phyloP scores from a whole-genome alignment of 768 basidiomycete species.

The Suillus ampliporus region DNA sequence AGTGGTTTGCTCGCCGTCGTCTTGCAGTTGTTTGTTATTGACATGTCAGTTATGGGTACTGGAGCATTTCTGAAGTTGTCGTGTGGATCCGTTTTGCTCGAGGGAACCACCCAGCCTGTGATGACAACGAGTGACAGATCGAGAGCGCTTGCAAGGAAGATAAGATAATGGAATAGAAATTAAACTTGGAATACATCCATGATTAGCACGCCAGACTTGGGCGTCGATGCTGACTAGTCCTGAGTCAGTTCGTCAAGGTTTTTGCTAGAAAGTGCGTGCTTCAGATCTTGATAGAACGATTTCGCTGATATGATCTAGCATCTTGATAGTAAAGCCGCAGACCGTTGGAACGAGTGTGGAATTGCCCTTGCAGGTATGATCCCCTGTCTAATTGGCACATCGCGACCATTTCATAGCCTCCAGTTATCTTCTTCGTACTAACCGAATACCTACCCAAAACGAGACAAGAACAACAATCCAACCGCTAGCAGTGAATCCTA shows the following conservation, averaged over 20 bases:
- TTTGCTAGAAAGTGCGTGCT: conserved; percentile 41
- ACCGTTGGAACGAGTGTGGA: conserved; percentile 59
- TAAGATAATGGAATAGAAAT: no score
- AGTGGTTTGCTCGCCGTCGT: no score
- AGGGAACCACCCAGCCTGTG: no score
- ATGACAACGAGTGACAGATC: no score
- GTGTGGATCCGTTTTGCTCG: no score
- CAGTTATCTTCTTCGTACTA: conserved; percentile 58
- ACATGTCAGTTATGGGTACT: no score
- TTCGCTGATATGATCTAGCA: conserved; percentile 36
- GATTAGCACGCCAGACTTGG: no score
- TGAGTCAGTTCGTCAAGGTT: conserved; percentile 31
- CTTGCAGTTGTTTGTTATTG: no score
- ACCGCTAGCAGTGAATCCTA: conserved; percentile 47
- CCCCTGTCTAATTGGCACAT: not conserved
- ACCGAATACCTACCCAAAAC: not conserved
- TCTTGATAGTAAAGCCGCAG: conserved; percentile 49
- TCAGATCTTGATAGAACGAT: not conserved
- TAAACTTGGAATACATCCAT: no score
- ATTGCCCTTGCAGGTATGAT: conserved; percentile 60
- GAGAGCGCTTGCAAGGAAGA: no score
- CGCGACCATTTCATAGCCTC: not conserved
- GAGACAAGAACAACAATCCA: conserved; percentile 49
- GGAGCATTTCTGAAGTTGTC: no score
- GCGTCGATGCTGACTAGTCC: not conserved